Evolutionary conservation across 75 land plant species (phyloP).

Genomic region (Sequoiadendron giganteum): DNA sequence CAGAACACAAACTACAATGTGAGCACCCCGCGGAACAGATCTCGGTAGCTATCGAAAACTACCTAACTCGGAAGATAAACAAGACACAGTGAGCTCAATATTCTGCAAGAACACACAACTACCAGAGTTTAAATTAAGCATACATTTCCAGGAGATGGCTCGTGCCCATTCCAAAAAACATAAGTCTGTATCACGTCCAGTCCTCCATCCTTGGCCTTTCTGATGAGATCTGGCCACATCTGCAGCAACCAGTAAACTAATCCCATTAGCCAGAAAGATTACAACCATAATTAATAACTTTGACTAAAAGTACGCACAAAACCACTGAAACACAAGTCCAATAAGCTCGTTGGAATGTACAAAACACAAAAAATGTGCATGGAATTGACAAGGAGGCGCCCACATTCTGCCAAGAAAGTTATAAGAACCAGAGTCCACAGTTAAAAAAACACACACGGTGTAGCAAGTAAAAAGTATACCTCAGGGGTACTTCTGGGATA

Average conservation of each 20-base stretch:
- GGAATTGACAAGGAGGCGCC: background rate
- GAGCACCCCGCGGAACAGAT: background rate
- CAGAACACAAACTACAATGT: background rate
- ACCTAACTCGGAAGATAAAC: background rate
- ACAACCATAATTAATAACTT: background rate
- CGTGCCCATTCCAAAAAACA: constrained; percentile 44
- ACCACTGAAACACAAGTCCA: background rate
- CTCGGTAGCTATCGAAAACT: background rate
- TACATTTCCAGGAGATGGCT: constrained; percentile 30
- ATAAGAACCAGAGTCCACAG: background rate
- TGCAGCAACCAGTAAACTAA: constrained; percentile 3
- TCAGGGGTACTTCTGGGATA: constrained; percentile 50
- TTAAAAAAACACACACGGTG: background rate
- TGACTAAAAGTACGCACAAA: background rate
- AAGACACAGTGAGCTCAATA: background rate
- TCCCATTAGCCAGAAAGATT: background rate
- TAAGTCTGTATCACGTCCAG: constrained; percentile 44
- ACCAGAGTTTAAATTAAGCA: background rate
- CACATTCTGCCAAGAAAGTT: background rate
- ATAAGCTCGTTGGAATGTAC: background rate
- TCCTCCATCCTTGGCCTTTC: constrained; percentile 44
- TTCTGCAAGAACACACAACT: background rate
- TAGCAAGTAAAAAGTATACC: constrained; percentile 11
- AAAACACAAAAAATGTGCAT: background rate
- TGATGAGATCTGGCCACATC: constrained; percentile 36